phyloP scores from a whole-genome alignment of 176 grass and related monocot species.

The Oryza brachyantha region DNA sequence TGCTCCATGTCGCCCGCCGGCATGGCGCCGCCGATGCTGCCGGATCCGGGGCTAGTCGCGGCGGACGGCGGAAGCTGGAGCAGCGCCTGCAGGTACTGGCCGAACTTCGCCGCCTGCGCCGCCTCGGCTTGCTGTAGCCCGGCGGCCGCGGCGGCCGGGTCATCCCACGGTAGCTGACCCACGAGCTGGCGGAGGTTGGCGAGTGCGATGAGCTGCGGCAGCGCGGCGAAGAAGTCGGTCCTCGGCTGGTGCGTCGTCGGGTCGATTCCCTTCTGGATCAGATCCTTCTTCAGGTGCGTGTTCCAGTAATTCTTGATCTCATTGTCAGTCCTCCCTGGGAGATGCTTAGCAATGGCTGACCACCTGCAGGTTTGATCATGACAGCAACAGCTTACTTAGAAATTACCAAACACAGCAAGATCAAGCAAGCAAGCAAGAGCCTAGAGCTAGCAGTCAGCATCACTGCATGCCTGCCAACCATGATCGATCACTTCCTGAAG shows the following conservation, averaged over 20 bases:
- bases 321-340: slow-evolving; percentile 76
- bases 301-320: slow-evolving; percentile 99
- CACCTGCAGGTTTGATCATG: slow-evolving; percentile 58
- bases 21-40: slow-evolving; percentile 34
- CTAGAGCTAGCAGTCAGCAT: not conserved
- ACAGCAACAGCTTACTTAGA: not conserved
- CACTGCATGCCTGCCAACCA: not conserved
- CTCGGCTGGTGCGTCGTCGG: slow-evolving; percentile 91
- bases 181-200: slow-evolving; percentile 82
- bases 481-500: not conserved
- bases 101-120: slow-evolving; percentile 54
- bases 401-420: slow-evolving; percentile 17
- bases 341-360: slow-evolving; percentile 82
- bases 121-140: slow-evolving; percentile 64
- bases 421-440: too few species aligned
- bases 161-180: slow-evolving; percentile 62
- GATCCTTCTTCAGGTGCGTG: slow-evolving; percentile 96
- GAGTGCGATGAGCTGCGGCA: slow-evolving; percentile 77
- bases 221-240: slow-evolving; percentile 81
- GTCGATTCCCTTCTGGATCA: slow-evolving; percentile 98
- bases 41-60: slow-evolving; percentile 38
- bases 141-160: slow-evolving; percentile 7
- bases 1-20: slow-evolving; percentile 52
- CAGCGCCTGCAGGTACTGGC: slow-evolving; percentile 57
- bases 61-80: slow-evolving; percentile 45